Evolutionary conservation across 2,329 filamentous ascomycete genomes (phyloP).

Genomic region (Penicillium olsonii): DNA sequence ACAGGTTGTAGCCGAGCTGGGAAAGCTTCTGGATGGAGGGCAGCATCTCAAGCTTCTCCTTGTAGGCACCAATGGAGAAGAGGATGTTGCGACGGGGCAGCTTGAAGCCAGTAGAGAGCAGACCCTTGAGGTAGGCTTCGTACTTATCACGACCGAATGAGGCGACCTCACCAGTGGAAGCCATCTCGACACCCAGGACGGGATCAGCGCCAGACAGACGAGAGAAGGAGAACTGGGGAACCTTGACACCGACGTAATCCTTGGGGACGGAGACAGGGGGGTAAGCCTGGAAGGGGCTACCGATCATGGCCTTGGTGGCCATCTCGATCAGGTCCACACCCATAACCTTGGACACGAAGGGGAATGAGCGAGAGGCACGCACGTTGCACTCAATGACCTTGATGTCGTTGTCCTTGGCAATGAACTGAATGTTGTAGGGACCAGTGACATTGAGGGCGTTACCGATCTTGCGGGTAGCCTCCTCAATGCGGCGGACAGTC

Average conservation of each 20-base stretch:
- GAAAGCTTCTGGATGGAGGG: conserved; percentile 88
- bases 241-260: conserved; percentile 93
- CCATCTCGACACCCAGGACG: conserved; percentile 97
- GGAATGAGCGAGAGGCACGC: conserved; percentile 91
- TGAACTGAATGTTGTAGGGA: conserved; percentile 99
- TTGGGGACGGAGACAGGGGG: conserved; percentile 73
- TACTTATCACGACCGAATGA: conserved; percentile 96
- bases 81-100: conserved; percentile 94
- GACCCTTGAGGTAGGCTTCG: conserved; percentile 94
- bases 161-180: conserved; percentile 95
- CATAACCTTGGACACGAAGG: conserved; percentile 98
- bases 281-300: conserved; percentile 77
- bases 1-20: conserved; percentile 90
- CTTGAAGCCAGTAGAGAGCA: conserved; percentile 94
- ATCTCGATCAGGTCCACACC: conserved; percentile 96
- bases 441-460: conserved; percentile 93
- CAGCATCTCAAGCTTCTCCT: conserved; percentile 97
- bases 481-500: conserved; percentile 87
- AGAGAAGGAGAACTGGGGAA: conserved; percentile 98
- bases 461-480: conserved; percentile 93
- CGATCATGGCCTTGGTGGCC: conserved; percentile 96
- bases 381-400: conserved; percentile 99
- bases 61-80: conserved; percentile 93
- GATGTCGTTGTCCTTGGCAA: conserved; percentile 98
- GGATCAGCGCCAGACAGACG: conserved; percentile 94